Conservation (phyloP, 345 rosid genomes). For the Angophora floribunda region DNA sequence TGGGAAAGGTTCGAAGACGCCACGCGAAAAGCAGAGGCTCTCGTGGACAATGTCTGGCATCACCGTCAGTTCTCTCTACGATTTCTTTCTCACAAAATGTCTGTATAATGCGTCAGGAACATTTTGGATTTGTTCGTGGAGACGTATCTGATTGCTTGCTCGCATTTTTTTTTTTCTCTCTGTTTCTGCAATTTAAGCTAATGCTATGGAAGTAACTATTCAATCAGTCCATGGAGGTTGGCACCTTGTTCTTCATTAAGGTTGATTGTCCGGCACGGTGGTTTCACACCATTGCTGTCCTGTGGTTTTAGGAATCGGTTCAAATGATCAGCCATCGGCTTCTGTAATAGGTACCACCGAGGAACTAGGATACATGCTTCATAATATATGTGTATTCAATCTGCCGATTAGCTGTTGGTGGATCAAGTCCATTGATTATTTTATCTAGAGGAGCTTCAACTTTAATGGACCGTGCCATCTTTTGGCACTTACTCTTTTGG, state of each 20-base stretch:
- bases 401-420: background rate
- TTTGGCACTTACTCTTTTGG: background rate
- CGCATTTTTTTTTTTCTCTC: background rate
- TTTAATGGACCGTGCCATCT: background rate
- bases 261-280: too few species aligned
- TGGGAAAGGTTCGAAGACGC: constrained; percentile 54
- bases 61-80: background rate
- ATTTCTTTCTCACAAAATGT: background rate
- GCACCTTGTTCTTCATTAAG: background rate
- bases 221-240: background rate
- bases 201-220: background rate
- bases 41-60: constrained; percentile 10
- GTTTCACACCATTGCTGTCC: too few species aligned
- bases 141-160: background rate
- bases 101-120: background rate
- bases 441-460: background rate
- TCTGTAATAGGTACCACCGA: background rate
- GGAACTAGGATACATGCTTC: background rate
- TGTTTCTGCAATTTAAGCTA: background rate
- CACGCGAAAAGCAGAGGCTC: constrained; percentile 41
- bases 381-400: background rate
- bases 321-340: too few species aligned
- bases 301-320: background rate
- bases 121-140: background rate
- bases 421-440: background rate